Base-by-base conservation (phyloP, 2,329 filamentous ascomycete species). In the Penicillium paneum region DNA sequence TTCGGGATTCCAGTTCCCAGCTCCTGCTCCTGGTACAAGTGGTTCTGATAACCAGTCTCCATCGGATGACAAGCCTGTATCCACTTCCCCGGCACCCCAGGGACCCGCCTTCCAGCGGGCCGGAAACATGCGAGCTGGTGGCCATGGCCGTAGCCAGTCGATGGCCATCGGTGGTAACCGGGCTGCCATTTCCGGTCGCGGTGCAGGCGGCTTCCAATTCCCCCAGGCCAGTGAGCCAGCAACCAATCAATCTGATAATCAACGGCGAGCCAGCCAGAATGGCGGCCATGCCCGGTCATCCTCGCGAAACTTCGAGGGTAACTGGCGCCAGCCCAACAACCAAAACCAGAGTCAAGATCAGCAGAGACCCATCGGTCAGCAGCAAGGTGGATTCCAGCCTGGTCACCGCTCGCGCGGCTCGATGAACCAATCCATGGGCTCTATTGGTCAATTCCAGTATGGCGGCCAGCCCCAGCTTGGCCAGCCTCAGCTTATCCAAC, bases 231-330 rank as follows among this genome's bases (percentile, higher is more conserved):
- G 76, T 17, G 79, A 78, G 59, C 80, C 88, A 53, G 72, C 77
- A 42, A 79, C 78, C 62, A 76, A 73, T 58, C 74, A 77, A 59
- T 69, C 76, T 13, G 90, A 94, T 63, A 89, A 91, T 69, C 81
- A 85, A 64, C 87, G 90, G 58, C 89, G 90, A 64, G 86, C 88
- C 64, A 89, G 88, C 65, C 82, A 84, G 62, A 66, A 74, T 39
- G 88, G 90, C 53, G 88, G 90, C 53, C 94, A 99, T 71, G 87
- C 84, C 60, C 85, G 94, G 58, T 88, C 87, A 31, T 84, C 84
- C 11, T 99, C 94, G 24, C 86, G 94, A 60, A 99, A 97, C 76
- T 97, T 97, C 69, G 94, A 99, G 64, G 87, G 92, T 67, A 99
- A 99, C 76, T 99, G 94, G 94, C 89, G 94, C 67, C 95, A 91